These are phyloP conservation scores for Liriodendron chinense DNA, from an alignment of 164 flowering plant genomes.

Conservation along the genomic window DNA sequence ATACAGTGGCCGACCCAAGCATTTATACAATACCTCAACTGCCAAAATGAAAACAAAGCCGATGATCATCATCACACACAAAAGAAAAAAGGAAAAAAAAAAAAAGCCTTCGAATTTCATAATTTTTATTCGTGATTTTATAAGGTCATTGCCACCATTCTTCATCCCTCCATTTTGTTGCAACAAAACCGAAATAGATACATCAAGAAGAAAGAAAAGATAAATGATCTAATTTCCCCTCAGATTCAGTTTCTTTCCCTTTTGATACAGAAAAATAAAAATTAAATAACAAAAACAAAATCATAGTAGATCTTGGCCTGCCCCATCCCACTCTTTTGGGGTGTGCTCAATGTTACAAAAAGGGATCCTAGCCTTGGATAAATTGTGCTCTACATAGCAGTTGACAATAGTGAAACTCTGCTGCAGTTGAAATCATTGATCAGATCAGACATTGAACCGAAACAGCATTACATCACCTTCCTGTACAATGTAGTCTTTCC, in stretches of 20 bases:
- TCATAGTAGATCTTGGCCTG: neutral
- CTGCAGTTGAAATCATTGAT: neutral
- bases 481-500: slow-evolving; percentile 88
- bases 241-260: neutral
- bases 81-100: too few species aligned
- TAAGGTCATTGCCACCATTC: neutral
- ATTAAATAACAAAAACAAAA: too few species aligned
- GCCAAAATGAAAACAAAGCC: too few species aligned
- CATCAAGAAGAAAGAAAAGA: neutral
- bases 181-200: neutral
- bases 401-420: neutral
- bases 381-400: neutral
- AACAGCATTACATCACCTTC: slow-evolving; percentile 99
- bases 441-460: slow-evolving; percentile 76
- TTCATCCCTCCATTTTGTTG: neutral
- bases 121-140: too few species aligned
- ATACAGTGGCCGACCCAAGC: too few species aligned
- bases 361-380: too few species aligned
- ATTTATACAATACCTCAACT: too few species aligned
- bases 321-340: neutral
- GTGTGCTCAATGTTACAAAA: neutral
- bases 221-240: neutral
- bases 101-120: too few species aligned
- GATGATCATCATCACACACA: too few species aligned
- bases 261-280: neutral